Conservation (phyloP, 768 basidiomycete genomes). For the Serendipita sp. region DNA sequence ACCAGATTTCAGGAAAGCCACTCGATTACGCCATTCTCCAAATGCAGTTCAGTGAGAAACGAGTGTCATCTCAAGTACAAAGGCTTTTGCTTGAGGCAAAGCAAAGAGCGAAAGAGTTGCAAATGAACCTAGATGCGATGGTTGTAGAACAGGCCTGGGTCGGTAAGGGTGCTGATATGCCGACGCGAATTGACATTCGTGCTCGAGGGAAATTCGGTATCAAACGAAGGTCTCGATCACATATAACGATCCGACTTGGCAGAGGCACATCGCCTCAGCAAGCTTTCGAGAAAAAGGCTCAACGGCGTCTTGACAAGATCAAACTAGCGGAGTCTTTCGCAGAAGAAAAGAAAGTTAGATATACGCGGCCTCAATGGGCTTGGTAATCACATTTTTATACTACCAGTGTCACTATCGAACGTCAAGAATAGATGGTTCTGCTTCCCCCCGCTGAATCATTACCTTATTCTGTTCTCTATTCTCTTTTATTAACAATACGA, state of each 20-base stretch:
- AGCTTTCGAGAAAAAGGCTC: neutral
- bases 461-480: too few species aligned
- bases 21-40: constrained; percentile 92
- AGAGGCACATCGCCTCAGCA: neutral
- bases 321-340: neutral
- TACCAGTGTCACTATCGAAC: too few species aligned
- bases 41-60: constrained; percentile 92
- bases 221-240: constrained; percentile 13
- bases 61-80: constrained; percentile 70
- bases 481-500: too few species aligned
- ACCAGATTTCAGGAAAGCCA: constrained; percentile 75
- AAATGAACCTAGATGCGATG: constrained; percentile 57
- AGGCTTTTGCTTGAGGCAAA: constrained; percentile 77
- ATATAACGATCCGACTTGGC: neutral
- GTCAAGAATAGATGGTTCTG: too few species aligned
- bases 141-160: constrained; percentile 96
- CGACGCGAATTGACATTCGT: constrained; percentile 59
- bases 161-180: constrained; percentile 52
- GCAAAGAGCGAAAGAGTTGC: constrained; percentile 65
- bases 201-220: constrained; percentile 72
- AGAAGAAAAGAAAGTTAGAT: neutral
- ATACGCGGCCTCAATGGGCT: neutral
- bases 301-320: neutral
- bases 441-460: too few species aligned
- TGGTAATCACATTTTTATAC: neutral